phyloP scores from a whole-genome alignment of 2,329 filamentous ascomycete genomes.

The Fusarium luffae region DNA sequence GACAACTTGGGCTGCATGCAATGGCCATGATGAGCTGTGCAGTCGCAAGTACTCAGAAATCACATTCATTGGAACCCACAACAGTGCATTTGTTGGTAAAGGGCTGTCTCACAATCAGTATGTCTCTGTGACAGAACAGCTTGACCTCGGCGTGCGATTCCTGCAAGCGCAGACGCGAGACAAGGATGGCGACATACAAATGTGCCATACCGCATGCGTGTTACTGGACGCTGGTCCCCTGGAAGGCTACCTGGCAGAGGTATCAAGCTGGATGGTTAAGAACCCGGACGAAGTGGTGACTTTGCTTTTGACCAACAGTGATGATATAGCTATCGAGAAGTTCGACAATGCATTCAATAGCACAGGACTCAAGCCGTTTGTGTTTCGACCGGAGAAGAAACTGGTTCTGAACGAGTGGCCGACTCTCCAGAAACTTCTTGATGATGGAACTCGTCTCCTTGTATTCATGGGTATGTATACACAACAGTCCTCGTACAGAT shows the following conservation, averaged over 20 bases:
- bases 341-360: constrained; percentile 65
- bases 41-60: constrained; percentile 67
- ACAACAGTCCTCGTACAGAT: not conserved
- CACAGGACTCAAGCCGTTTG: constrained; percentile 66
- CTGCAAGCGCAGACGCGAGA: constrained; percentile 73
- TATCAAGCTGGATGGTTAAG: constrained; percentile 69
- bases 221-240: constrained; percentile 69
- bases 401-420: constrained; percentile 70
- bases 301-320: constrained; percentile 71
- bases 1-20: constrained; percentile 57
- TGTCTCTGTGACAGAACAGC: constrained; percentile 66
- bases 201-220: constrained; percentile 73
- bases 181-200: constrained; percentile 61
- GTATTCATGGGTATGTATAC: constrained; percentile 72
- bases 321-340: constrained; percentile 65
- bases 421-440: constrained; percentile 74
- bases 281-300: constrained; percentile 72
- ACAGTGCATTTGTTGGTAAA: constrained; percentile 71
- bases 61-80: constrained; percentile 72
- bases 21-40: constrained; percentile 68
- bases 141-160: constrained; percentile 71
- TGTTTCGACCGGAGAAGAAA: constrained; percentile 61
- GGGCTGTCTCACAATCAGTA: constrained; percentile 69
- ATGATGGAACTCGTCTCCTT: constrained; percentile 70
- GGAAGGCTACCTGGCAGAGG: constrained; percentile 62